phyloP scores from a whole-genome alignment of 441 rosid genomes.

The Adansonia rubrostipa region DNA sequence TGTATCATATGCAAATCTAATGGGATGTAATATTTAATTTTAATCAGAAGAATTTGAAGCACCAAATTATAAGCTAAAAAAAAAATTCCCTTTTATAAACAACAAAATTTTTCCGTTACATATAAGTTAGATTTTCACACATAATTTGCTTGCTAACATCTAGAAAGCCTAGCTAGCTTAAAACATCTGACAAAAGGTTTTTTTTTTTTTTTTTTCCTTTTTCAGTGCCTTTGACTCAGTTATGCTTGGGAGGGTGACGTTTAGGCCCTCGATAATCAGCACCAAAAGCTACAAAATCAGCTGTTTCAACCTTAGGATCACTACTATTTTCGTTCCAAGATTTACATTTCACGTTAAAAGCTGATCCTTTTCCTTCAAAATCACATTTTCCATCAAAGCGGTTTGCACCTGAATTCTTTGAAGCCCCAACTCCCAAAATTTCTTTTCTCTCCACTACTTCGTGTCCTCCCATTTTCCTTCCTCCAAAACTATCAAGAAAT shows the following conservation, averaged over 20 bases:
- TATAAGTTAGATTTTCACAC: slow-evolving; percentile 23
- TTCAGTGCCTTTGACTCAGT: slow-evolving; percentile 28
- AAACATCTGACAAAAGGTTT: slow-evolving; percentile 21
- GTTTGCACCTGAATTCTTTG: slow-evolving; percentile 56
- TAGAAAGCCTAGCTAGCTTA: slow-evolving; percentile 13
- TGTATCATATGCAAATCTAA: not conserved
- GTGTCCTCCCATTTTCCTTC: slow-evolving; percentile 41
- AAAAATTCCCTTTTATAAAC: slow-evolving; percentile 20
- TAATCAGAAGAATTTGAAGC: not conserved
- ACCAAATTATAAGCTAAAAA: not conserved
- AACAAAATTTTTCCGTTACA: slow-evolving; percentile 26
- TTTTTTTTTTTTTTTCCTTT: too few relatives aligned
- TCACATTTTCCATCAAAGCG: slow-evolving; percentile 42
- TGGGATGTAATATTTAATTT: not conserved
- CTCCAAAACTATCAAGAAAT: slow-evolving; percentile 32
- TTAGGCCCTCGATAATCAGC: slow-evolving; percentile 54
- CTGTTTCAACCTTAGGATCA: slow-evolving; percentile 24
- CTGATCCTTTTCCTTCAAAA: slow-evolving; percentile 34
- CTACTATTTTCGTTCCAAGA: slow-evolving; percentile 19
- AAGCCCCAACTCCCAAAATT: not conserved
- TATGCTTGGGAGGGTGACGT: slow-evolving; percentile 52
- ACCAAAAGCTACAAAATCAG: slow-evolving; percentile 44
- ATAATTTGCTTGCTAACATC: slow-evolving; percentile 17
- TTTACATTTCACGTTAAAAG: slow-evolving; percentile 30
- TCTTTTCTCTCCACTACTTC: slow-evolving; percentile 16